Conservation (phyloP, 768 basidiomycete species). For the Mycena crocata region DNA sequence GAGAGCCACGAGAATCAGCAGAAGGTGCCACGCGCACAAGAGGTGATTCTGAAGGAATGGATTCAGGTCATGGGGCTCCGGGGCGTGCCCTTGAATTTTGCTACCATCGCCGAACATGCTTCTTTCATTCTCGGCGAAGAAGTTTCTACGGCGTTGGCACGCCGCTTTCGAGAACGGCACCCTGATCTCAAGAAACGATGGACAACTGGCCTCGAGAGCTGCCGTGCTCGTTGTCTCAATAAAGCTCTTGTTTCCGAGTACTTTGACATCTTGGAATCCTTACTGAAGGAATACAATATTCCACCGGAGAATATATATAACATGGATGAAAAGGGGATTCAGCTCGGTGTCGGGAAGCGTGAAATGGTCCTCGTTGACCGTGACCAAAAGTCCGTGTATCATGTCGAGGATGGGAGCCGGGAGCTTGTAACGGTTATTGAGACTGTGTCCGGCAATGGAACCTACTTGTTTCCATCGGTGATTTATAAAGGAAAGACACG, state of each 20-base stretch:
- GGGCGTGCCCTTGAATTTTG: too few relatives aligned
- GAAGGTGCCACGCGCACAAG: too few relatives aligned
- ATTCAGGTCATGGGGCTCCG: too few relatives aligned
- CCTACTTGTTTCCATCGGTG: conserved; percentile 35
- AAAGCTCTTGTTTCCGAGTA: conserved; percentile 29
- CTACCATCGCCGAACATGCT: too few relatives aligned
- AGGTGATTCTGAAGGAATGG: too few relatives aligned
- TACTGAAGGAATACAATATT: conserved; percentile 34
- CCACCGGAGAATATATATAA: conserved; percentile 44
- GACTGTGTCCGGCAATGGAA: conserved; percentile 43
- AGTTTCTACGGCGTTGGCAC: too few relatives aligned
- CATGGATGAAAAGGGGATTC: conserved; percentile 44
- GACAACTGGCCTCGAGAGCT: conserved; percentile 36
- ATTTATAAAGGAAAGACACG: conserved; percentile 36
- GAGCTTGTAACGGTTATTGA: conserved; percentile 51
- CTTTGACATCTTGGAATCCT: conserved; percentile 30
- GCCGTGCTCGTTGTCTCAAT: conserved; percentile 38
- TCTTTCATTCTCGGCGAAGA: too few relatives aligned
- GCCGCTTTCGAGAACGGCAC: too few relatives aligned
- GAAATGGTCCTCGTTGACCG: conserved; percentile 27
- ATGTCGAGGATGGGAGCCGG: conserved; percentile 37
- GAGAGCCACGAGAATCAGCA: too few relatives aligned
- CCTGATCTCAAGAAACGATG: too few relatives aligned
- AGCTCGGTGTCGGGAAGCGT: conserved; percentile 28
- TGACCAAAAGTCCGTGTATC: conserved; percentile 12